Evolutionary conservation across 1,139 yeast genomes (phyloP).

Genomic region (Debaryomyces sp.): DNA sequence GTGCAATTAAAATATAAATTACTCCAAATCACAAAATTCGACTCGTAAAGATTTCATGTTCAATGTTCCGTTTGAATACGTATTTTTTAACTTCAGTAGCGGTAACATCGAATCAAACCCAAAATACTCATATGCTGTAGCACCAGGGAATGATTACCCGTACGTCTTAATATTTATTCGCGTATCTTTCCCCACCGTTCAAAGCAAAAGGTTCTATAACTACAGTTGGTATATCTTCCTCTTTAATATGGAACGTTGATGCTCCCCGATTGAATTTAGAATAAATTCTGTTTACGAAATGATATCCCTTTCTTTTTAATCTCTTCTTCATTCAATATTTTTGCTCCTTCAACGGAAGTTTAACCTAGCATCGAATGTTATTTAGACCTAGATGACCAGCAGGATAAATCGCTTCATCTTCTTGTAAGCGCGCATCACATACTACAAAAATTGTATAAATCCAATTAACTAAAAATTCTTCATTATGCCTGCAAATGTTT

Average conservation of each 20-base stretch:
- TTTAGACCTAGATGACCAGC: too few relatives aligned
- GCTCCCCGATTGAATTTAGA: slow-evolving; percentile 29
- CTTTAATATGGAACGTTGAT: slow-evolving; percentile 20
- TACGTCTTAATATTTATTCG: slow-evolving; percentile 29
- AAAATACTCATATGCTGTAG: slow-evolving; percentile 29
- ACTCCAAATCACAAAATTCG: too few relatives aligned
- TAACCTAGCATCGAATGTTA: slow-evolving; percentile 29
- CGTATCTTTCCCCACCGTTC: slow-evolving; percentile 39
- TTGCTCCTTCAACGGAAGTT: slow-evolving; percentile 27
- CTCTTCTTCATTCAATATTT: slow-evolving; percentile 21
- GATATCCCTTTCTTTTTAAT: slow-evolving; percentile 28
- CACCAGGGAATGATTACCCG: slow-evolving; percentile 37
- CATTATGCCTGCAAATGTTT: too few relatives aligned
- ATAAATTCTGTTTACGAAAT: slow-evolving; percentile 30
- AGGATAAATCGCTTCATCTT: too few relatives aligned
- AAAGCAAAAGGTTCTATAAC: slow-evolving; percentile 37
- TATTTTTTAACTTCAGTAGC: slow-evolving; percentile 23
- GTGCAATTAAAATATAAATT: too few relatives aligned
- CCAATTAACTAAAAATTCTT: too few relatives aligned
- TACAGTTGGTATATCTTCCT: slow-evolving; percentile 26
- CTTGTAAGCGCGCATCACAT: too few relatives aligned
- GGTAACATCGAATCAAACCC: slow-evolving; percentile 28
- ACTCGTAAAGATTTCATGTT: slow-evolving; percentile 12
- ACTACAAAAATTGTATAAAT: too few relatives aligned
- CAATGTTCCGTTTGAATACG: slow-evolving; percentile 19